Evolutionary conservation across 1,284 basidiomycete genomes (phyloP).

Genomic region (Omphalotus olearius): DNA sequence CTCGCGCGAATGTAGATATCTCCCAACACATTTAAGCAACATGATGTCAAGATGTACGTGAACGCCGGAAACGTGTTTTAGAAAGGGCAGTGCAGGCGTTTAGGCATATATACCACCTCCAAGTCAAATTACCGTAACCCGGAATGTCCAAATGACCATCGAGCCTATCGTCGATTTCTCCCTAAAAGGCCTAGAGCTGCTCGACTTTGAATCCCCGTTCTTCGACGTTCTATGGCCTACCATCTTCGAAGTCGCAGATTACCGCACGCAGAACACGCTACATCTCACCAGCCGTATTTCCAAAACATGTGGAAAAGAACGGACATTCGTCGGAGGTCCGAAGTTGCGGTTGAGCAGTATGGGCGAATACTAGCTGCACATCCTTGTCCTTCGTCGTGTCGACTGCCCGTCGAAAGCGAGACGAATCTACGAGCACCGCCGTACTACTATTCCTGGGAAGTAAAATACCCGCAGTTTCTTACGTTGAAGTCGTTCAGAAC

Average conservation of each 20-base stretch:
- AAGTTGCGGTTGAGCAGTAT: neutral
- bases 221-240: constrained; percentile 1
- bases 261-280: neutral
- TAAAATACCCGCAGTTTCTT: neutral
- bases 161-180: neutral
- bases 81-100: too few relatives aligned
- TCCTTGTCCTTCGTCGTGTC: neutral
- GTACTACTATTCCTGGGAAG: neutral
- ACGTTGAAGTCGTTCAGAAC: neutral
- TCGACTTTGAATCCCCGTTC: neutral
- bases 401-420: neutral
- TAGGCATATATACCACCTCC: too few relatives aligned
- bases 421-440: too few relatives aligned
- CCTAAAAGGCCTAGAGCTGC: neutral
- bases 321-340: neutral
- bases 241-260: neutral
- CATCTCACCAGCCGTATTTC: neutral
- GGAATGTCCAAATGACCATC: too few relatives aligned
- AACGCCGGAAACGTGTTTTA: too few relatives aligned
- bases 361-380: neutral
- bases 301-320: neutral
- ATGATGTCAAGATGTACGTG: too few relatives aligned
- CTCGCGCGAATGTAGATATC: too few relatives aligned
- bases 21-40: too few relatives aligned
- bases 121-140: too few relatives aligned